These are phyloP conservation scores for Mycena maculata DNA, from an alignment of 768 basidiomycete genomes.

Conservation along the genomic window DNA sequence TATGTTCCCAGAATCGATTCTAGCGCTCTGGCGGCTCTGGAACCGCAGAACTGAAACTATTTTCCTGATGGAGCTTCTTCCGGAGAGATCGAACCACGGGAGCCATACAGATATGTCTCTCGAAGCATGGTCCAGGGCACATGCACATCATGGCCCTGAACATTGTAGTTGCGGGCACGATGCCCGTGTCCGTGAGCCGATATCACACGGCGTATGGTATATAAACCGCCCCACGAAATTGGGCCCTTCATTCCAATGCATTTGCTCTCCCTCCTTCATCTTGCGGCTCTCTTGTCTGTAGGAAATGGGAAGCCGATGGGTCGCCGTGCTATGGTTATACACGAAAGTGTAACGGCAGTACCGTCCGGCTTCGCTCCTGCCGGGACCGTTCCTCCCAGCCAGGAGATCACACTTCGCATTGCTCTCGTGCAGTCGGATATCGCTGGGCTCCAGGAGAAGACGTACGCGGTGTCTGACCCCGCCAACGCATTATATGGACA, in stretches of 20 bases:
- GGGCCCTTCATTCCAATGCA: not conserved
- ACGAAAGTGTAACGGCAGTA: not conserved
- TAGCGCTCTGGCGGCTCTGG: too few species aligned
- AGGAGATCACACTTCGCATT: conserved; percentile 45
- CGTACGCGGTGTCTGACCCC: conserved; percentile 47
- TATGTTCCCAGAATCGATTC: too few species aligned
- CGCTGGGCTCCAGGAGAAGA: conserved; percentile 42
- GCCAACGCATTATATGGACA: conserved; percentile 25
- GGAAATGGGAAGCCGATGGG: not conserved
- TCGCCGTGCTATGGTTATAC: not conserved
- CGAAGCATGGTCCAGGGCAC: too few species aligned
- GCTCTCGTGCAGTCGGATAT: conserved; percentile 34
- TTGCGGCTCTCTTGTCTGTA: not conserved
- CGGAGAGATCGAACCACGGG: too few species aligned
- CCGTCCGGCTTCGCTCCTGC: not conserved
- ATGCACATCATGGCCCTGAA: too few species aligned
- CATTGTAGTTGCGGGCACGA: too few species aligned
- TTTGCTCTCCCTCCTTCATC: not conserved
- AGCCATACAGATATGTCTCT: too few species aligned
- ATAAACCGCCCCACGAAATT: too few species aligned
- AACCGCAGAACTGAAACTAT: too few species aligned
- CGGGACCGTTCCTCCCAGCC: not conserved
- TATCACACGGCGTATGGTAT: too few species aligned
- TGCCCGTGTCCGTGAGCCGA: too few species aligned
- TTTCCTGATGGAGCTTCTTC: too few species aligned